A percentile compares a stretch with the other conserved stretches of the same genome.
Conservation (phyloP, 805 yeast genomes). For the Metschnikowia lachancei region DNA sequence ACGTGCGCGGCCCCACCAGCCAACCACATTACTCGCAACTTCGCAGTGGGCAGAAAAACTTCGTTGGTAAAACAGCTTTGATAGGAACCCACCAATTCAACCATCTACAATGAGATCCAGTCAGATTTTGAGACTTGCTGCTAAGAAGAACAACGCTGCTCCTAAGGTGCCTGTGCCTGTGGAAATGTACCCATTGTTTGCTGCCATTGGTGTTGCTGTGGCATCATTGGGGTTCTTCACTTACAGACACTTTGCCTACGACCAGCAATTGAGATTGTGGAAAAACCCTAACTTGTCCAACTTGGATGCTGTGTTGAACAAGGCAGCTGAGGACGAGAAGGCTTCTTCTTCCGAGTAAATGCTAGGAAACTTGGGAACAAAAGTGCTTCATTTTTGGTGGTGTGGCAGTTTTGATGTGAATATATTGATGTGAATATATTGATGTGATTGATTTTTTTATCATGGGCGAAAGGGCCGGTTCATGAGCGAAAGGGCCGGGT, state of each 20-base stretch:
- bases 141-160: slow-evolving; percentile 29
- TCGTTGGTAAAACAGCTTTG: no score
- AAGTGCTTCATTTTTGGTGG: no score
- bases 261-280: slow-evolving; percentile 46
- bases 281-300: slow-evolving; percentile 43
- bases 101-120: slow-evolving; percentile 38
- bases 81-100: slow-evolving; percentile 2
- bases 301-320: slow-evolving; percentile 42
- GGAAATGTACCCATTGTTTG: slow-evolving; percentile 48
- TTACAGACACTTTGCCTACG: slow-evolving; percentile 47
- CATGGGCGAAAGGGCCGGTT: no score
- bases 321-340: slow-evolving; percentile 29
- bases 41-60: slow-evolving; percentile 7
- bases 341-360: slow-evolving; percentile 12
- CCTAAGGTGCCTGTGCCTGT: slow-evolving; percentile 32
- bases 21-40: slow-evolving; percentile 18
- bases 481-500: background rate
- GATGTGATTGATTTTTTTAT: no score
- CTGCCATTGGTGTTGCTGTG: slow-evolving; percentile 43
- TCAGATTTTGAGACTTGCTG: slow-evolving; percentile 39
- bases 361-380: background rate
- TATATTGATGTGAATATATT: no score
- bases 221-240: slow-evolving; percentile 41
- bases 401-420: no score
- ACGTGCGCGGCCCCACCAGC: slow-evolving; percentile 16